Conservation (phyloP, 441 rosid species). For the Breynia disticha region DNA sequence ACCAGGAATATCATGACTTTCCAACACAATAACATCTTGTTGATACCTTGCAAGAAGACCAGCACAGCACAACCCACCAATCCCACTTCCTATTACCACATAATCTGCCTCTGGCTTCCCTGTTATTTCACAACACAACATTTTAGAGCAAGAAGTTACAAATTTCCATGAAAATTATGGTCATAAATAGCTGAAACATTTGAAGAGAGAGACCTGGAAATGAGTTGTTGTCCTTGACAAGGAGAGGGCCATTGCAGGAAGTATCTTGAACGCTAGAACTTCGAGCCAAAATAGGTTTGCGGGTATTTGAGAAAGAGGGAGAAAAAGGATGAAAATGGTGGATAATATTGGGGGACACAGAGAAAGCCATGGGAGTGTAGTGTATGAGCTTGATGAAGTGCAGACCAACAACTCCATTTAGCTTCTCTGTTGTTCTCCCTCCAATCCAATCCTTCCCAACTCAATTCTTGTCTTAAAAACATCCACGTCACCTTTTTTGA, state of each 20-base stretch:
- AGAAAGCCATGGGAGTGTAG: conserved; percentile 17
- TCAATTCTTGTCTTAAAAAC: conserved; percentile 5
- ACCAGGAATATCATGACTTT: conserved; percentile 81
- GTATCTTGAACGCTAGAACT: conserved; percentile 19
- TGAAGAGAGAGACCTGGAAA: conserved; percentile 33
- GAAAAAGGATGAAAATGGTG: conserved; percentile 6
- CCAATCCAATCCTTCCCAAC: conserved; percentile 1
- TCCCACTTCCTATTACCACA: conserved; percentile 82
- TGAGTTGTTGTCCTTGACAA: conserved; percentile 24
- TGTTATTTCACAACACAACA: conserved; percentile 11
- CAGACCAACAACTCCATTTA: neutral
- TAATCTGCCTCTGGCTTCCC: conserved; percentile 82
- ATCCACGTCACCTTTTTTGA: conserved; percentile 22
- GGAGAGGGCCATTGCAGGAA: conserved; percentile 34
- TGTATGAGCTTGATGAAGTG: neutral
- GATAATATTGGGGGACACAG: conserved; percentile 6
- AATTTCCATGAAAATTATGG: too few species aligned
- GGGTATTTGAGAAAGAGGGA: conserved; percentile 7
- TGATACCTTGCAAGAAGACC: conserved; percentile 78
- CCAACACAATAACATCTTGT: conserved; percentile 70
- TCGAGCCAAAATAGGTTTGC: conserved; percentile 31
- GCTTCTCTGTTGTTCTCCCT: neutral
- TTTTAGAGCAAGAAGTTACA: neutral
- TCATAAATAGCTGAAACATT: neutral
- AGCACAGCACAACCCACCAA: conserved; percentile 77